phyloP scores from a whole-genome alignment of 805 yeast genomes.

The Hanseniaspora pseudoguilliermondii region DNA sequence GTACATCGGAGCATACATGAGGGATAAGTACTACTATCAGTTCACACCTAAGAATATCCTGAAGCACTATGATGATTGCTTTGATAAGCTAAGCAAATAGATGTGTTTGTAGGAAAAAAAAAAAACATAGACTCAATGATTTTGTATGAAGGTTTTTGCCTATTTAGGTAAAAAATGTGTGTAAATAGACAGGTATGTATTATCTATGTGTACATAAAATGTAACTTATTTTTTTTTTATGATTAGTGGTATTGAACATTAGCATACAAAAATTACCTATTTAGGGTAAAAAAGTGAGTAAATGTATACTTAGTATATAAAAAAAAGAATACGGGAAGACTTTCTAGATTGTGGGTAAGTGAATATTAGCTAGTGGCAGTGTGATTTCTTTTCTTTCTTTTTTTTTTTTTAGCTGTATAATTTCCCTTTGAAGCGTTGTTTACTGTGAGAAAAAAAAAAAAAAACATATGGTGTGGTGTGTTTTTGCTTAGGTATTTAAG shows the following conservation, averaged over 20 bases:
- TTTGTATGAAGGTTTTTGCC: no score
- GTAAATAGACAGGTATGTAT: background rate
- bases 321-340: no score
- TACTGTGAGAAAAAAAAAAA: no score
- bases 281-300: background rate
- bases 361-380: background rate
- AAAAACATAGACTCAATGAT: no score
- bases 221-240: background rate
- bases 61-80: constrained; percentile 1
- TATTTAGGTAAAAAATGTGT: background rate
- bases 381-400: no score
- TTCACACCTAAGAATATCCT: constrained; percentile 9
- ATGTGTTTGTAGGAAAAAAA: background rate
- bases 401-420: no score
- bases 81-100: background rate
- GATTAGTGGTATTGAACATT: no score
- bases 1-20: constrained; percentile 43
- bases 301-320: background rate
- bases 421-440: no score
- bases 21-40: constrained; percentile 23
- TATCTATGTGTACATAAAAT: background rate
- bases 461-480: no score
- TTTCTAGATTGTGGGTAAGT: background rate
- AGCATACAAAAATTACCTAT: background rate
- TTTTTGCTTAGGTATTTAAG: no score